phyloP scores from a whole-genome alignment of 2,329 filamentous ascomycete species.

The Xylaria sp. region DNA sequence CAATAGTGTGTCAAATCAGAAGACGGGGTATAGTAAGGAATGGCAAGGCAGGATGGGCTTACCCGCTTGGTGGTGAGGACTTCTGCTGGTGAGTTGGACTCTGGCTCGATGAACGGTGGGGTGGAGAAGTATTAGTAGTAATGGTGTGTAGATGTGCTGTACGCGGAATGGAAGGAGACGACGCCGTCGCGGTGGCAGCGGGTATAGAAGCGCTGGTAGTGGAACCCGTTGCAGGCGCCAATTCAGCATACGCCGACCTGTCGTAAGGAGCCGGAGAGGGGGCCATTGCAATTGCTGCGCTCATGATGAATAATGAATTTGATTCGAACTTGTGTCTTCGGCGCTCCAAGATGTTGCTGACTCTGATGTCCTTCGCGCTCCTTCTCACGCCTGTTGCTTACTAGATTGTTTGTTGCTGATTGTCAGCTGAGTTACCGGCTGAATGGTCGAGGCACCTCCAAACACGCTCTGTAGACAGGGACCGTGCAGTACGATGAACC shows the following conservation, averaged over 20 bases:
- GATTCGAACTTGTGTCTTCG: constrained; percentile 35
- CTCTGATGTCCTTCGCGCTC: constrained; percentile 16
- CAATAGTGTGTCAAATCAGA: neutral
- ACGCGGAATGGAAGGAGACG: constrained; percentile 60
- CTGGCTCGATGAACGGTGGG: constrained; percentile 63
- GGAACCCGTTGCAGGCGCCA: constrained; percentile 58
- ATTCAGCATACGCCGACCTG: constrained; percentile 64
- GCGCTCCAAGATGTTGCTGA: constrained; percentile 7
- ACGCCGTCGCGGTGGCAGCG: constrained; percentile 35
- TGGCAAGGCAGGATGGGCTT: constrained; percentile 52
- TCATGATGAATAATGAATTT: constrained; percentile 62
- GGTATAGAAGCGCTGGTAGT: constrained; percentile 46
- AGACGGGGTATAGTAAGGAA: constrained; percentile 33
- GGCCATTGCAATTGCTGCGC: constrained; percentile 75
- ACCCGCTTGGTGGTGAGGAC: constrained; percentile 70
- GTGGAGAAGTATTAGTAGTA: constrained; percentile 45
- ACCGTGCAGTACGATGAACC: constrained; percentile 42
- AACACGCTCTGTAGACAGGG: constrained; percentile 40
- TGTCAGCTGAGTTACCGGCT: constrained; percentile 47
- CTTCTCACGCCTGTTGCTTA: constrained; percentile 29
- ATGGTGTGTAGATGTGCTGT: constrained; percentile 48
- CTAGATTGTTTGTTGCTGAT: constrained; percentile 37
- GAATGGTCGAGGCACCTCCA: constrained; percentile 43
- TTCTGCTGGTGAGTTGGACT: constrained; percentile 61
- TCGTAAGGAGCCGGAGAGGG: constrained; percentile 75